phyloP scores from a whole-genome alignment of 2,329 filamentous ascomycete genomes.

The Pyricularia pennisetigena region DNA sequence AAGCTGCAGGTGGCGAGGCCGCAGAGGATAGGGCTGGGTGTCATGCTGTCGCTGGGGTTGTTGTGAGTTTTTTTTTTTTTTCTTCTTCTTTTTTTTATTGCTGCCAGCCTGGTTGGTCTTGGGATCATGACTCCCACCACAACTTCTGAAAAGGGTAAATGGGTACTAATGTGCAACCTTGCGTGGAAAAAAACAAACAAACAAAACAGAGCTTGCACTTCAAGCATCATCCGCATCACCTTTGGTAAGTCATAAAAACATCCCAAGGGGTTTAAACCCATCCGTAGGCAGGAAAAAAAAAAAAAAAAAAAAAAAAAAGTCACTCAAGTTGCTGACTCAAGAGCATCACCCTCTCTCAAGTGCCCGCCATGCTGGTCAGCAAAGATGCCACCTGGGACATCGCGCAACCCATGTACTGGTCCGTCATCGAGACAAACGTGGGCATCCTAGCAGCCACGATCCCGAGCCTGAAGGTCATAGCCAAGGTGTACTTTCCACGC shows the following conservation, averaged over 20 bases:
- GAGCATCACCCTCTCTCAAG: not conserved
- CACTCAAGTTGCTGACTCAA: not conserved
- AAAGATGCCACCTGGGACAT: not conserved
- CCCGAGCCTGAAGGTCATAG: not conserved
- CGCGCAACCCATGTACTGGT: conserved; percentile 3
- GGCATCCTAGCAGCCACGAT: not conserved
- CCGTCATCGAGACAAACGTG: conserved; percentile 2
- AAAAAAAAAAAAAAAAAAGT: too few relatives aligned
- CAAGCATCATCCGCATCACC: conserved; percentile 1
- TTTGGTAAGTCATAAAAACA: not conserved
- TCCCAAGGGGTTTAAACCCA: too few relatives aligned
- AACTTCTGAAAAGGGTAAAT: not conserved
- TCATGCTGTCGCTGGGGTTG: not conserved
- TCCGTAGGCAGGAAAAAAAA: too few relatives aligned
- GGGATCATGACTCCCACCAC: too few relatives aligned
- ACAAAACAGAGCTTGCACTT: not conserved
- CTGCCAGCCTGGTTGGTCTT: not conserved
- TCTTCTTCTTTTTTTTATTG: too few relatives aligned
- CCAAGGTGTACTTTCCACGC: not conserved
- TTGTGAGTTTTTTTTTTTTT: not conserved
- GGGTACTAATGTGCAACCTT: not conserved
- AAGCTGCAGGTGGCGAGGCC: conserved; percentile 20
- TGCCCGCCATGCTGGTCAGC: conserved; percentile 2
- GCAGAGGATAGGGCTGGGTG: not conserved
- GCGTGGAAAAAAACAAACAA: not conserved